Evolutionary conservation across 139 green algal genomes (phyloP), one percentile per base, ranked within the genome.

Genomic region (Coccomyxa sp.): DNA sequence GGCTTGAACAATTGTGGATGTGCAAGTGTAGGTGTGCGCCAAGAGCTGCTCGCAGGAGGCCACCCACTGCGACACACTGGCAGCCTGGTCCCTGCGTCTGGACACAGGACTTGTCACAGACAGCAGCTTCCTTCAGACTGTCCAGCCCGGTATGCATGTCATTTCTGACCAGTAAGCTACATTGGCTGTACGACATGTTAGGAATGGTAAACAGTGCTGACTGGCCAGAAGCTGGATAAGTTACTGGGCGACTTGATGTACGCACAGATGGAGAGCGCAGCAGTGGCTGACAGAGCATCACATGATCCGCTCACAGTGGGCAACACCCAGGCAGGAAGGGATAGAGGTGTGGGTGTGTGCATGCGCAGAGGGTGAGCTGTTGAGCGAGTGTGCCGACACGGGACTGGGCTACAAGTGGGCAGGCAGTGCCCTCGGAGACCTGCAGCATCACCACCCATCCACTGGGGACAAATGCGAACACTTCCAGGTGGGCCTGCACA

Each of bases 401-500:
- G 79, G 79, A 1, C 23, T 82, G 14, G 79, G 79, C 13, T 82
- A 82, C 15, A 28, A 30, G 21, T 82, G 79, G 79, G 79, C 76
- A n/a, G 79, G 17, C 27, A 60, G 27, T 15, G 27, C 59, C 0
- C 31, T 77, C 13, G 60, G 79, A 15, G 59, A 28, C 16, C 57
- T 82, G 18, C 57, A 71, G 18, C 25, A 32, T 17, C 78, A 82
- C 78, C 51, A 75, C 25, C 58, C 78, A 11, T 58, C 15, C 13
- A 28, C 25, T 0, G 79, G 79, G 15, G 59, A 82, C 28, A 59
- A 63, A 18, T 82, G 79, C 16, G 59, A 77, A n/a, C 30, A 82
- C 13, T 82, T 82, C 58, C 13, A n/a, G 27, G 63, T 71, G 18
- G 63, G 38, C 38, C 38, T 51, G 38, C 38, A 51, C 38, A 51